A percentile compares a stretch with the other conserved stretches of the same genome.
Conservation (phyloP, 2,329 filamentous ascomycete genomes). For the Phialophora verrucosa region DNA sequence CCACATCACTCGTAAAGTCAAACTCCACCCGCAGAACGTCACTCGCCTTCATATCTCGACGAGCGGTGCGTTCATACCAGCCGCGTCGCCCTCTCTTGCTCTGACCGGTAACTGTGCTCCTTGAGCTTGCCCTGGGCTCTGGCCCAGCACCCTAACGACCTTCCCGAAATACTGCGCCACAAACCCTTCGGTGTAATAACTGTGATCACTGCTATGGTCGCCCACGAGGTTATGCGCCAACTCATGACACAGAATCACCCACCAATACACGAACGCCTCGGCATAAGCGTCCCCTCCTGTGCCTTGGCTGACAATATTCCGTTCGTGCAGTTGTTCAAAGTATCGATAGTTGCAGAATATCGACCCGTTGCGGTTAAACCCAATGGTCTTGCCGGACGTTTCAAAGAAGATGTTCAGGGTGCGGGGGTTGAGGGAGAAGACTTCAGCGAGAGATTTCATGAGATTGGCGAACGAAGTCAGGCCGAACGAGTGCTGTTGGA, state of each 20-base stretch:
- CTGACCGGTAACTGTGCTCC: neutral
- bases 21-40: neutral
- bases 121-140: constrained; percentile 9
- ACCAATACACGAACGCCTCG: constrained; percentile 86
- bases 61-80: constrained; percentile 9
- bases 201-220: constrained; percentile 78
- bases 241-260: constrained; percentile 93
- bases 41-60: constrained; percentile 21
- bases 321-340: constrained; percentile 77
- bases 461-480: constrained; percentile 73
- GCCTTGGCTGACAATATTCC: constrained; percentile 49
- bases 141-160: constrained; percentile 30
- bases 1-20: too few species aligned
- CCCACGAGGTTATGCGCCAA: constrained; percentile 89
- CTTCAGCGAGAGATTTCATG: constrained; percentile 69
- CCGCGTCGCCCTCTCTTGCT: neutral
- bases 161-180: constrained; percentile 39
- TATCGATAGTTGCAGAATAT: constrained; percentile 94
- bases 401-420: constrained; percentile 89
- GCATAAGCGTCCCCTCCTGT: constrained; percentile 56
- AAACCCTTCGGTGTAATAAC: constrained; percentile 69
- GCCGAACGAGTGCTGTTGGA: constrained; percentile 63
- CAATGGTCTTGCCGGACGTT: constrained; percentile 77
- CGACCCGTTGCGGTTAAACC: constrained; percentile 85
- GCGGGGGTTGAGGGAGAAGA: constrained; percentile 73